Evolutionary conservation across 306 rosid genomes (phyloP), one percentile per base, ranked within the genome.

Genomic region (Cucumis cinereus): DNA sequence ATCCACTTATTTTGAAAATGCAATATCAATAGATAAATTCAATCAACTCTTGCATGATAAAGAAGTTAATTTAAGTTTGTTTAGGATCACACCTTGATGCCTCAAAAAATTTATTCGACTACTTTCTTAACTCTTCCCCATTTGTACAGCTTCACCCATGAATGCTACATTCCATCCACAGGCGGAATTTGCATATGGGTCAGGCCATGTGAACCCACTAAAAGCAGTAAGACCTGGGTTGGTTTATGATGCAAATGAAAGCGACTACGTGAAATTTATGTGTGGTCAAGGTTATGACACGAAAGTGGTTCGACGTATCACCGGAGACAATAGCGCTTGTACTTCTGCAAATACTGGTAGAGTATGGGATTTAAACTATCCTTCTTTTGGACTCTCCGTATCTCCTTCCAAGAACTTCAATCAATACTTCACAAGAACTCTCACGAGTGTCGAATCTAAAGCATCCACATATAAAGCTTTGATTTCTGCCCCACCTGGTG

Each of bases 121-220:
- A n/a, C n/a, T n/a, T n/a, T n/a, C n/a, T n/a, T n/a, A n/a, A n/a
- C n/a, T n/a, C n/a, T n/a, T n/a, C n/a, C n/a, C n/a, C n/a, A n/a
- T 26, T 59, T 53, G 17, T n/a, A 47, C 77, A 82, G 90, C 81
- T 38, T 23, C n/a, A 0, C 81, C 82, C 3, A 54, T 84, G 86
- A 87, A 79, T 58, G 10, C 83, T 7, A n/a, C 54, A 0, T 22
- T 54, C 3, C 77, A 80, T 40, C 73, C 81, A 0, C 81, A 76
- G 0, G 85, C 79, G 1, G 90, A 87, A 67, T 63, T 87, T 0
- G 88, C 88, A 7, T 87, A 84, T 30, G 88, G 88, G 0, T 74
- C 88, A 0, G 88, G 88, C 17, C 83, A 55, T 57, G 20, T 87
- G 1, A 23, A 83, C 58, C 86, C 81, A 4, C 13, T 28, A 2